Evolutionary conservation across 176 grass and related monocot genomes (phyloP), one percentile per base, ranked within the genome.

Genomic region (Oropetium thomaeum): DNA sequence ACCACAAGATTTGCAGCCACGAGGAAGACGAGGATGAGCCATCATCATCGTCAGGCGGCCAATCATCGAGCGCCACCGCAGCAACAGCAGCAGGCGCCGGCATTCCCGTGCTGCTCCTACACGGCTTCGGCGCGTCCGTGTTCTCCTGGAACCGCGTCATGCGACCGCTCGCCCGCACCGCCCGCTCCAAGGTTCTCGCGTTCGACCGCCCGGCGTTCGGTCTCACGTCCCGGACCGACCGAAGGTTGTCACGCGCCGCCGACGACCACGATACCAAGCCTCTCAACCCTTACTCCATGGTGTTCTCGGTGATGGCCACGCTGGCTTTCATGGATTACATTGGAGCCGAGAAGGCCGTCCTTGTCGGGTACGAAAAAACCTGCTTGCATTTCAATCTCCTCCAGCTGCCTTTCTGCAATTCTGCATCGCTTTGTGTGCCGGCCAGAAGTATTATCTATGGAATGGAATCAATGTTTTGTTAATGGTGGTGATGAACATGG

Each of bases 201-300:
- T 98, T 98, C 66, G 96, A 98, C 57, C 81, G 91, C 20, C 91
- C 96, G 0, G 91, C 87, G 20, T 98, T 98, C 30, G 96, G 96
- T 5, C 75, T 94, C 38, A 94, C 96, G 10, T 85, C 87, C 25
- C 84, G 89, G 61, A 15, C n/a, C n/a, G n/a, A n/a, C n/a, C n/a
- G n/a, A n/a, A n/a, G n/a, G n/a, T n/a, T n/a, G n/a, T n/a, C n/a
- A n/a, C n/a, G n/a, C n/a, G n/a, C n/a, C n/a, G n/a, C n/a, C n/a
- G n/a, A n/a, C n/a, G n/a, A n/a, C n/a, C n/a, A 86, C 40, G 83
- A 87, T 70, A 70, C 73, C 61, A 81, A 79, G 58, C 81, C 81
- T 10, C 45, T 52, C 20, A 52, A 52, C 11, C 49, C 49, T 20
- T 52, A 52, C 49, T 52, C 49, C 49, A 52, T 22, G 49, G 19